Evolutionary conservation across 441 rosid genomes (phyloP), one percentile per base, ranked within the genome.

Genomic region (Dalechampia spathulata): DNA sequence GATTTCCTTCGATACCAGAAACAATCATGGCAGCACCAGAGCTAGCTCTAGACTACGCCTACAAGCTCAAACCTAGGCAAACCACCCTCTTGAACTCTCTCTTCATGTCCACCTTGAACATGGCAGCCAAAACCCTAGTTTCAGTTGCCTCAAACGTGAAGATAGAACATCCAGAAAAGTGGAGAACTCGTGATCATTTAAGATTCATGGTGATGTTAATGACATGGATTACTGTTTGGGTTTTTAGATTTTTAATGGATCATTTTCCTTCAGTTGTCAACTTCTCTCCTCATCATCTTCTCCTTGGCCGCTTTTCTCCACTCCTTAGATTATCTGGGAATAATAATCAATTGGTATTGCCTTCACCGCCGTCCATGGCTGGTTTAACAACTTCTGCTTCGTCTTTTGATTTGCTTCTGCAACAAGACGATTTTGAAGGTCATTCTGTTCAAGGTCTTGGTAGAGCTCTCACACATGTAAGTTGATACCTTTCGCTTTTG

Each of bases 391-490:
- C 77, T 58, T 60, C 75, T 21, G 47, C 70, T 34, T 55, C 67
- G 2, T 66, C 80, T 1, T 46, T 66, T 67, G 79, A 82, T 66
- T 67, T 78, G 77, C 63, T 84, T 34, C 57, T 65, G 21, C 67
- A 61, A 8, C 67, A 63, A 14, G 82, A 76, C 50, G 74, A 72
- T 62, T 64, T 46, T 40, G 87, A 81, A 44, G 84, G 49, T 40
- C 79, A 78, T 9, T 74, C 92, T 1, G 60, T 84, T 64, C 65
- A 72, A 58, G 78, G 81, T 21, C 81, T 86, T 52, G 75, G 75
- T 15, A 68, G 92, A 74, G 78, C 90, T 28, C 90, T 86, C 47
- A 76, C 85, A 11, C 85, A 83, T 63, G 97, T 83, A 76, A 83
- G 94, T 59, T 7, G 22, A 22, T 23, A 7, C 38, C 19, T 30